Conservation (phyloP, 257 asterid genomes). For the Coffea canephora region DNA sequence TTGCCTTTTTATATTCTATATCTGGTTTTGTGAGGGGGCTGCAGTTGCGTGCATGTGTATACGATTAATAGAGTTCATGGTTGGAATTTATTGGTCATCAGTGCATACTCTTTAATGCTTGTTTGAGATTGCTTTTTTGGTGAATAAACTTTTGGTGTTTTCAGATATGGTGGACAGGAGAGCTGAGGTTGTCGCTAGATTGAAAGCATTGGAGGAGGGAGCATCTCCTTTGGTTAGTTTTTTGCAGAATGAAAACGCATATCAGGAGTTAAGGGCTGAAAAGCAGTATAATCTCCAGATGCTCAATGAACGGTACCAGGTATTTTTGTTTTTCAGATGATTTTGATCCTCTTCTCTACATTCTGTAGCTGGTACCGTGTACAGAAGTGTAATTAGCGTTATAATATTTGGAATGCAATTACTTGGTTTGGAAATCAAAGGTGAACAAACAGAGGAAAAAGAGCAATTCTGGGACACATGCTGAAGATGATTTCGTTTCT, state of each 20-base stretch:
- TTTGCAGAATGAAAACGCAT: conserved; percentile 83
- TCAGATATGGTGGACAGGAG: conserved; percentile 95
- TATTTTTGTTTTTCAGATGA: conserved; percentile 13
- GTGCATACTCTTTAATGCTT: not conserved
- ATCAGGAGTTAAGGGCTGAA: conserved; percentile 87
- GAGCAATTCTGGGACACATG: not conserved
- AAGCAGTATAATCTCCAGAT: conserved; percentile 91
- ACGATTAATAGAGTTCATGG: too few species aligned
- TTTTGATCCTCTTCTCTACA: not conserved
- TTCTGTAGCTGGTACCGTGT: not conserved
- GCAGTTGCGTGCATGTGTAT: not conserved
- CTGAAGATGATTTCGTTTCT: not conserved
- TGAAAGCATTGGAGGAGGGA: conserved; percentile 83
- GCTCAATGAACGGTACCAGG: conserved; percentile 94
- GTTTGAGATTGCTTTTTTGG: not conserved
- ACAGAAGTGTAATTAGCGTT: not conserved
- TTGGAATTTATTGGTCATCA: not conserved
- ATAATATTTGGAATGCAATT: not conserved
- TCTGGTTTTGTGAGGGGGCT: not conserved
- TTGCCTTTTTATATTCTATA: not conserved
- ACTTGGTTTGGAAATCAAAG: not conserved
- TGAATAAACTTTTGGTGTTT: conserved; percentile 4
- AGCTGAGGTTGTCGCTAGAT: conserved; percentile 86
- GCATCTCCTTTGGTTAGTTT: conserved; percentile 83
- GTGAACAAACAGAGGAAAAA: not conserved